These are phyloP conservation scores for Waltiozyma sp. DNA, from an alignment of 1,139 yeast species.

Conservation along the genomic window DNA sequence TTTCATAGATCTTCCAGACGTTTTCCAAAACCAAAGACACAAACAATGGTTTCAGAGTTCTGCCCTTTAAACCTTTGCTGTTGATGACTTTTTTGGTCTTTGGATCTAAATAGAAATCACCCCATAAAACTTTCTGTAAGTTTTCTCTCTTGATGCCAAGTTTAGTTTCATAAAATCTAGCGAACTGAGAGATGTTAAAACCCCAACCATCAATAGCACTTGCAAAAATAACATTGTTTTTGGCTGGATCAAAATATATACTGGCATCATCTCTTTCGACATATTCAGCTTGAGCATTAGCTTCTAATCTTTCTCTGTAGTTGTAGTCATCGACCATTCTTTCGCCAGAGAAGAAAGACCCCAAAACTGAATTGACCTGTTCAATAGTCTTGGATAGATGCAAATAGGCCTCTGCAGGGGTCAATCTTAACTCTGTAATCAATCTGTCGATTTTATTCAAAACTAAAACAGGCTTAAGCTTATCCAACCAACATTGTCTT, in stretches of 20 bases:
- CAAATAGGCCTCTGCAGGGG: slow-evolving; percentile 77
- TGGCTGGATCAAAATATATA: slow-evolving; percentile 80
- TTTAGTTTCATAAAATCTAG: slow-evolving; percentile 75
- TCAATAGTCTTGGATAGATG: slow-evolving; percentile 75
- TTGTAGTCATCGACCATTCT: slow-evolving; percentile 81
- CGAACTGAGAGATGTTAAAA: slow-evolving; percentile 79
- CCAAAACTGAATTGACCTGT: slow-evolving; percentile 91
- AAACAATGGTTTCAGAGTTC: slow-evolving; percentile 64
- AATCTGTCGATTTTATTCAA: slow-evolving; percentile 87
- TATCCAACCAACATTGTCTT: slow-evolving; percentile 93
- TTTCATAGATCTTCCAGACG: slow-evolving; percentile 84
- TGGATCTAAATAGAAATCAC: slow-evolving; percentile 82
- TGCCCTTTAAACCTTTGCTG: slow-evolving; percentile 40
- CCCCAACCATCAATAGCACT: slow-evolving; percentile 99
- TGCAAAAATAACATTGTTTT: slow-evolving; percentile 86
- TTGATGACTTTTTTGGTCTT: slow-evolving; percentile 75
- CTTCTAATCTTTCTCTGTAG: slow-evolving; percentile 60
- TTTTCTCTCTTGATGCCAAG: slow-evolving; percentile 76
- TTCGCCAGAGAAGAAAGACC: slow-evolving; percentile 88
- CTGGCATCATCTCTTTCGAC: slow-evolving; percentile 75
- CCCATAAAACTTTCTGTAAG: slow-evolving; percentile 88
- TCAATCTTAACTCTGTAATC: slow-evolving; percentile 67
- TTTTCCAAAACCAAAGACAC: slow-evolving; percentile 81
- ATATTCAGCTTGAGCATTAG: slow-evolving; percentile 35
- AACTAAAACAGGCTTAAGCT: slow-evolving; percentile 81